phyloP scores from a whole-genome alignment of 805 yeast species.

The Candida nitratophila region DNA sequence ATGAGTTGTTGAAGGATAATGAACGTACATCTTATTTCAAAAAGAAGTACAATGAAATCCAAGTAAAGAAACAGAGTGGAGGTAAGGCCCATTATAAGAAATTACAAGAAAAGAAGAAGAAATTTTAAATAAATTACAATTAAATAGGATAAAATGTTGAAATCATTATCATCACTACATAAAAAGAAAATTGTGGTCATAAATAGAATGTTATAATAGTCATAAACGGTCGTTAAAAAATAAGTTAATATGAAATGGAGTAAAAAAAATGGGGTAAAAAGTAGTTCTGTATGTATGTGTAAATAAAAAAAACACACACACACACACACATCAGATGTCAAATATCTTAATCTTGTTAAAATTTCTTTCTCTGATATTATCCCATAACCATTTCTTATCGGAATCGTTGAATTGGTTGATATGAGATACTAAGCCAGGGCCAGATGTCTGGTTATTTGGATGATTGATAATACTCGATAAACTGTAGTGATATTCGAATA shows the following conservation, averaged over 20 bases:
- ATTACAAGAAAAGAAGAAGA: slow-evolving; percentile 52
- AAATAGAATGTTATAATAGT: not conserved
- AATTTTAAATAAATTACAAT: slow-evolving; percentile 52
- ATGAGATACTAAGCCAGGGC: not conserved
- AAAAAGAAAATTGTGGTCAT: not conserved
- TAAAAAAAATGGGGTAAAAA: no score
- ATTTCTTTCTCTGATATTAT: slow-evolving; percentile 42
- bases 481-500: slow-evolving; percentile 39
- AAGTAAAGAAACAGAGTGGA: slow-evolving; percentile 53
- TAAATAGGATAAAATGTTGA: slow-evolving; percentile 47
- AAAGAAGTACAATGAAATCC: slow-evolving; percentile 78
- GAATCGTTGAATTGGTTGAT: slow-evolving; percentile 11
- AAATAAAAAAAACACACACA: not conserved
- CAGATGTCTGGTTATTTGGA: not conserved
- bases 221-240: not conserved
- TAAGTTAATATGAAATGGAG: not conserved
- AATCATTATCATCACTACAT: not conserved
- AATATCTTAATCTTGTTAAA: slow-evolving; percentile 36
- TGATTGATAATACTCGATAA: slow-evolving; percentile 21
- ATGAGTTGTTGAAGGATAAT: slow-evolving; percentile 71
- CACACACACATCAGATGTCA: slow-evolving; percentile 3
- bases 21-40: slow-evolving; percentile 71
- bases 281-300: no score
- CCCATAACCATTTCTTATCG: slow-evolving; percentile 38
- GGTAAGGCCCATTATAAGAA: slow-evolving; percentile 61